Conservation (phyloP, 2,329 filamentous ascomycete genomes). For the Zasmidium citrigriseum region DNA sequence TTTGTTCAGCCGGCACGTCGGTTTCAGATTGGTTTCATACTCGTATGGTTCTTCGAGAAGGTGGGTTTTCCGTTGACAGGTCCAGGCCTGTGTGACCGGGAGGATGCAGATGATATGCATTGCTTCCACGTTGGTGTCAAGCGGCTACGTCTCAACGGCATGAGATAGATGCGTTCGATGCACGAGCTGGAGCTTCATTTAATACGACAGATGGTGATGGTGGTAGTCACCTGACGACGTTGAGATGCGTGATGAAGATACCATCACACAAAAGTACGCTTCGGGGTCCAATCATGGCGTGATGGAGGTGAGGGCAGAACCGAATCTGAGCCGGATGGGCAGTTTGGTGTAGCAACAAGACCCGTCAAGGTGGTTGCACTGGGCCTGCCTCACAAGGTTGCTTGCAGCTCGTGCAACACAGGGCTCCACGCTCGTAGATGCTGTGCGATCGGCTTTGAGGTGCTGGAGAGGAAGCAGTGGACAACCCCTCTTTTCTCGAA, state of each 20-base stretch:
- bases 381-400: neutral
- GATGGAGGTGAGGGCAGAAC: neutral
- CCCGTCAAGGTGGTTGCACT: too few relatives aligned
- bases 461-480: too few relatives aligned
- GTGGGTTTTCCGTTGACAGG: neutral
- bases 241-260: conserved; percentile 7
- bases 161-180: neutral
- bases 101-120: neutral
- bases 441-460: neutral
- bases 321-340: neutral
- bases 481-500: conserved; percentile 2
- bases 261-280: conserved; percentile 1
- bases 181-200: neutral
- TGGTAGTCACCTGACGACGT: conserved; percentile 5
- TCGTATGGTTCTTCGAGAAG: neutral
- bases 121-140: neutral
- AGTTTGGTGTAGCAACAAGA: too few relatives aligned
- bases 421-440: neutral
- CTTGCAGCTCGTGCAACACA: neutral
- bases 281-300: neutral
- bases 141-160: neutral
- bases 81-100: neutral
- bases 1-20: conserved; percentile 1
- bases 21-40: conserved; percentile 11
- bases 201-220: neutral